Conservation (phyloP, 352 stramenopile species). For the Phytophthora sansomeana region DNA sequence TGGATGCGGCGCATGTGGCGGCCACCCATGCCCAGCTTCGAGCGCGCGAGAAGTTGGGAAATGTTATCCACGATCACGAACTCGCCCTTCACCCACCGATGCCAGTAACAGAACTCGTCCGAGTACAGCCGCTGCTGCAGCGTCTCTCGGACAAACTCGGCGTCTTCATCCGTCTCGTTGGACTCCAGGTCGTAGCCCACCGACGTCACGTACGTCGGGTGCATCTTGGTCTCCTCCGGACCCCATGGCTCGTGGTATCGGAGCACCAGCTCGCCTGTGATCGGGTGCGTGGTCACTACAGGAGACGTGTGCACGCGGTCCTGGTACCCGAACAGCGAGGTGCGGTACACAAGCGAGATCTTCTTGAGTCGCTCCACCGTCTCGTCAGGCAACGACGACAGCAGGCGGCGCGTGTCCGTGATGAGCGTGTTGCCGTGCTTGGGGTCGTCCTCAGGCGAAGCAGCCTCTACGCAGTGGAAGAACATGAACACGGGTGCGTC, state of each 20-base stretch:
- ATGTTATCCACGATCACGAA: conserved; percentile 33
- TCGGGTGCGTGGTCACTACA: conserved; percentile 22
- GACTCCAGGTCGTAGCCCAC: conserved; percentile 24
- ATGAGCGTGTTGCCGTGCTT: conserved; percentile 35
- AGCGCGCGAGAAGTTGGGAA: conserved; percentile 28
- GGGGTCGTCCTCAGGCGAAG: conserved; percentile 23
- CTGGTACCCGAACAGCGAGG: conserved; percentile 11
- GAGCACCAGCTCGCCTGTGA: conserved; percentile 21
- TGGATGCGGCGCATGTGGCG: conserved; percentile 35
- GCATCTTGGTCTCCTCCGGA: conserved; percentile 35
- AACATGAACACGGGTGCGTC: conserved; percentile 32
- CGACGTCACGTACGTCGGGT: conserved; percentile 32
- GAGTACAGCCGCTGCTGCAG: conserved; percentile 25
- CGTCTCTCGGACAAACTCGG: conserved; percentile 28
- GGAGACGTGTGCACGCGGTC: conserved; percentile 22
- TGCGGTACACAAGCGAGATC: conserved; percentile 27
- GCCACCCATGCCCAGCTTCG: conserved; percentile 17
- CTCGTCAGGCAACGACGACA: conserved; percentile 19
- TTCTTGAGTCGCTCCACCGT: conserved; percentile 31
- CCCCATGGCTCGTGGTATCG: conserved; percentile 28
- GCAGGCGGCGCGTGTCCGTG: conserved; percentile 25
- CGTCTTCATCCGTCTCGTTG: conserved; percentile 25
- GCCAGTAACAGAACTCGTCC: conserved; percentile 22
- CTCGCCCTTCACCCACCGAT: conserved; percentile 32
- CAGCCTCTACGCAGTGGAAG: conserved; percentile 28